Evolutionary conservation across 352 stramenopile genomes (phyloP).

Genomic region (Thraustotheca clavata): DNA sequence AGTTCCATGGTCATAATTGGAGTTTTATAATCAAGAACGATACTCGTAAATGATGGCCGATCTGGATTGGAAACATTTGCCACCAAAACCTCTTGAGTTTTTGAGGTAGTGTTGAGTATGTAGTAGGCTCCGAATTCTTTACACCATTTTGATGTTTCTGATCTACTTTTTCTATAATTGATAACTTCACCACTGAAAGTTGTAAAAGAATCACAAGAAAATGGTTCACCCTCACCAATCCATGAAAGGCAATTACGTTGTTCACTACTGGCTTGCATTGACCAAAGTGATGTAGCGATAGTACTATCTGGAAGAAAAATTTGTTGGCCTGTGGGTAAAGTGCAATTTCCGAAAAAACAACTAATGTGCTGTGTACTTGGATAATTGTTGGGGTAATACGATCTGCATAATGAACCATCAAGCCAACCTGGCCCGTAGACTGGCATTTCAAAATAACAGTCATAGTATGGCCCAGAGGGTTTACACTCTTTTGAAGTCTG

Average conservation of each 20-base stretch:
- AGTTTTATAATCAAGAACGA: neutral
- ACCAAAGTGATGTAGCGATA: neutral
- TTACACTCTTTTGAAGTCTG: neutral
- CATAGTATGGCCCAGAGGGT: neutral
- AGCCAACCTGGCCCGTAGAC: constrained; percentile 5
- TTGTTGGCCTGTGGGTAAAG: neutral
- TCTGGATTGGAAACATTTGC: neutral
- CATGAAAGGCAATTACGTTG: neutral
- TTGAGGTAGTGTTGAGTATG: neutral
- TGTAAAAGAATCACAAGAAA: neutral
- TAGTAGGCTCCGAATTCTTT: constrained; percentile 6
- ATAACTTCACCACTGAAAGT: neutral
- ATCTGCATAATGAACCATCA: neutral
- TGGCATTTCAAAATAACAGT: constrained; percentile 14
- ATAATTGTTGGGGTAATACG: constrained; percentile 8
- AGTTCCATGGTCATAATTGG: neutral
- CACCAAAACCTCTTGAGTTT: constrained; percentile 8
- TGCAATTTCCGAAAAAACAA: constrained; percentile 17
- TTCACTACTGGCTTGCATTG: neutral
- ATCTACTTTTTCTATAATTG: constrained; percentile 7
- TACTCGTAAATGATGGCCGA: neutral
- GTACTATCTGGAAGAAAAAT: neutral
- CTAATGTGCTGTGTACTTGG: neutral
- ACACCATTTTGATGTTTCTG: constrained; percentile 11
- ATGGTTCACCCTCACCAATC: constrained; percentile 2